Evolutionary conservation across 2,329 filamentous ascomycete species (phyloP).

Genomic region (Sporothrix sp.): DNA sequence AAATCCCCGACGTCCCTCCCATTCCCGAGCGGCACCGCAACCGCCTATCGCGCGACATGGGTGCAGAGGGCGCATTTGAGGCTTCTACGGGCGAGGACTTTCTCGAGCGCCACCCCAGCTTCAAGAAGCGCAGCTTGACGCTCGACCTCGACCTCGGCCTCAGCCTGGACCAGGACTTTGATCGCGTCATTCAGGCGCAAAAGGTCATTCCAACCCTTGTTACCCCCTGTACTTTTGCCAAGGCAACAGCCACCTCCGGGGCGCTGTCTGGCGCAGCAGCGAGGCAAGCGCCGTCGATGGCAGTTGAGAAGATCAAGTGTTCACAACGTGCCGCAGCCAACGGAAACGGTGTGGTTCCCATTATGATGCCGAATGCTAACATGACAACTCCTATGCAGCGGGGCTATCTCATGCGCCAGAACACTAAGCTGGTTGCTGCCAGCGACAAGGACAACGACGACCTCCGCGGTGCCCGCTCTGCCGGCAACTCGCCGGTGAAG

Average conservation of each 20-base stretch:
- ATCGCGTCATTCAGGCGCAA: constrained; percentile 89
- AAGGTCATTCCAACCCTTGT: constrained; percentile 62
- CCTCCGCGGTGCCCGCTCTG: constrained; percentile 46
- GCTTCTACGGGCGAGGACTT: constrained; percentile 32
- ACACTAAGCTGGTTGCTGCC: constrained; percentile 94
- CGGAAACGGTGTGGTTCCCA: constrained; percentile 3
- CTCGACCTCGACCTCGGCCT: constrained; percentile 74
- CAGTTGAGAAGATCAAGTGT: constrained; percentile 10
- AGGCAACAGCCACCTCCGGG: constrained; percentile 16
- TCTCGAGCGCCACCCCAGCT: constrained; percentile 57
- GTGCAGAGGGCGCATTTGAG: constrained; percentile 25
- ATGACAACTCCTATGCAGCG: constrained; percentile 61
- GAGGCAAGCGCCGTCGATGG: constrained; percentile 38
- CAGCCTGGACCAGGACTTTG: constrained; percentile 85
- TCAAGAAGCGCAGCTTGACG: constrained; percentile 74
- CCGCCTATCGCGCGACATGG: constrained; percentile 41
- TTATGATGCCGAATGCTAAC: constrained; percentile 49
- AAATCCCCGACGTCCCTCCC: constrained; percentile 49
- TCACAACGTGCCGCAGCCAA: neutral
- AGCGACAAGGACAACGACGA: constrained; percentile 61
- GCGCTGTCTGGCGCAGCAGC: constrained; percentile 17
- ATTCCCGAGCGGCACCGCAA: constrained; percentile 53
- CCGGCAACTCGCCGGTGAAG: constrained; percentile 61
- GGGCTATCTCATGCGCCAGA: constrained; percentile 96
- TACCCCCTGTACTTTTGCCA: constrained; percentile 15